phyloP scores from a whole-genome alignment of 202 grass and related monocot genomes.

The Eragrostis tef region DNA sequence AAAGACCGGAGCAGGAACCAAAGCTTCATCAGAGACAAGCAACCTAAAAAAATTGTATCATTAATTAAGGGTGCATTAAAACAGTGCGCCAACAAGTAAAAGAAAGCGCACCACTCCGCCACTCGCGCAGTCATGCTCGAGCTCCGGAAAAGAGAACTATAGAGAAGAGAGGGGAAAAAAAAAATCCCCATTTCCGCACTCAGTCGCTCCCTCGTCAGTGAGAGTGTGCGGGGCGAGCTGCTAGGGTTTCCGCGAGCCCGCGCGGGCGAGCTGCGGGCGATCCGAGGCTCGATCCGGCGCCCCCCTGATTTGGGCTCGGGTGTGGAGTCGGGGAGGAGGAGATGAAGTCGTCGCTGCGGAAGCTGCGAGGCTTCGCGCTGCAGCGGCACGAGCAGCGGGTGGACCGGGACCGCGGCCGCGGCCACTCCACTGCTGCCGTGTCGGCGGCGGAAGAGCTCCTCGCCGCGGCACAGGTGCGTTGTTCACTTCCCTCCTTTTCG shows the following conservation, averaged over 20 bases:
- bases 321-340: not conserved
- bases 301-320: not conserved
- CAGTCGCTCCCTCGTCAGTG: constrained; percentile 5
- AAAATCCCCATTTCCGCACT: constrained; percentile 50
- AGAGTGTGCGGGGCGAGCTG: constrained; percentile 33
- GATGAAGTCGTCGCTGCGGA: constrained; percentile 96
- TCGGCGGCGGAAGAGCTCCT: constrained; percentile 77
- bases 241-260: constrained; percentile 61
- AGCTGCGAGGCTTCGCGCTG: constrained; percentile 89
- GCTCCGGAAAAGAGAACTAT: constrained; percentile 15
- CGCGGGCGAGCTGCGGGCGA: constrained; percentile 14
- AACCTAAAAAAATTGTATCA: not conserved
- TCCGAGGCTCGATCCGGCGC: constrained; percentile 41
- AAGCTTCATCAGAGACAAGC: constrained; percentile 8
- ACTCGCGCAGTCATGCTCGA: constrained; percentile 45
- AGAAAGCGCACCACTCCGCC: constrained; percentile 39
- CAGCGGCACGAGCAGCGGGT: constrained; percentile 74
- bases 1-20: constrained; percentile 22
- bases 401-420: constrained; percentile 55
- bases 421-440: constrained; percentile 41
- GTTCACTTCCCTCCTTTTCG: not conserved
- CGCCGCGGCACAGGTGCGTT: constrained; percentile 71
- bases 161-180: constrained; percentile 34
- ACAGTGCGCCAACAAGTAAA: not conserved
- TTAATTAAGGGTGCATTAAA: constrained; percentile 32